Conservation (phyloP, 129 eudicot species). For the Lactuca saligna region DNA sequence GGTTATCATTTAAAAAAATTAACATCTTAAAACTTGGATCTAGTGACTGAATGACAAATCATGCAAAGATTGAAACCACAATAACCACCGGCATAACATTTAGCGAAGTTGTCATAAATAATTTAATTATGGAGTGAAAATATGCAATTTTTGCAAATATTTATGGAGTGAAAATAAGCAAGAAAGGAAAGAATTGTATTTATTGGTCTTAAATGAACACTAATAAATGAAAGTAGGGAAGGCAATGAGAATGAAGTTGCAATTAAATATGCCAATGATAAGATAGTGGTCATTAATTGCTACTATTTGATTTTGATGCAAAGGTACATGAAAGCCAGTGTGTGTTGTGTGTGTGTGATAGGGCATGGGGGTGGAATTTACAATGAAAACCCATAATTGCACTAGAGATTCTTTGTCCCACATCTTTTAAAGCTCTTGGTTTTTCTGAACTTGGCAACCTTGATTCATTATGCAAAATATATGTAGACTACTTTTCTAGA, state of each 20-base stretch:
- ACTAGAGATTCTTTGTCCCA: constrained; percentile 46
- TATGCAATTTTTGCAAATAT: no score
- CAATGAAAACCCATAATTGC: constrained; percentile 32
- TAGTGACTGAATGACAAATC: no score
- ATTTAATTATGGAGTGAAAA: no score
- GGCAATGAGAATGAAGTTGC: constrained; percentile 14
- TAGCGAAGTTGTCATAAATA: no score
- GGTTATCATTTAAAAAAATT: no score
- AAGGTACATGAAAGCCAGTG: constrained; percentile 16
- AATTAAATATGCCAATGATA: constrained; percentile 22
- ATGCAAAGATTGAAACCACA: no score
- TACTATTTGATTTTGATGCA: constrained; percentile 12
- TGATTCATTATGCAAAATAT: constrained; percentile 16
- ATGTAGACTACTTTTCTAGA: constrained; percentile 30
- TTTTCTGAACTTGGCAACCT: constrained; percentile 33
- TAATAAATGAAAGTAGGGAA: constrained; percentile 1
- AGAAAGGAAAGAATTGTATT: constrained; percentile 3
- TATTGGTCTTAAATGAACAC: constrained; percentile 16
- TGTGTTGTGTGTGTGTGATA: neutral
- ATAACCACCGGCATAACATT: no score
- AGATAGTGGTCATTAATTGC: constrained; percentile 29
- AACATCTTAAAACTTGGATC: no score
- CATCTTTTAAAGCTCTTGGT: constrained; percentile 25
- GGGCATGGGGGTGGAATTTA: constrained; percentile 25
- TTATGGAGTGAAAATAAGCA: neutral